These are phyloP conservation scores for Escovopsis sp. DNA, from an alignment of 2,329 filamentous ascomycete genomes.

Conservation along the genomic window DNA sequence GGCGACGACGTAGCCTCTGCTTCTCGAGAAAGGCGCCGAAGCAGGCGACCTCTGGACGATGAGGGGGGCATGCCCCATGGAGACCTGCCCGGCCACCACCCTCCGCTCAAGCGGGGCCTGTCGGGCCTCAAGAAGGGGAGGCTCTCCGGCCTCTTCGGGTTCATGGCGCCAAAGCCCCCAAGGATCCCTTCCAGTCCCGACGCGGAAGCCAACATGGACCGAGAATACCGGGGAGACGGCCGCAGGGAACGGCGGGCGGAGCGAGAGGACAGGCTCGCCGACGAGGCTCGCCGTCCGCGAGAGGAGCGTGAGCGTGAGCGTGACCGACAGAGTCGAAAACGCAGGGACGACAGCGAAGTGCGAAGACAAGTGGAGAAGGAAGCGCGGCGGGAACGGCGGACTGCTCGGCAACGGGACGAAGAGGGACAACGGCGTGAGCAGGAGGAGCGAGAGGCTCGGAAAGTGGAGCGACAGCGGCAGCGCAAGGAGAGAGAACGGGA, in stretches of 20 bases:
- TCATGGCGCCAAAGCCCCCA: conserved; percentile 31
- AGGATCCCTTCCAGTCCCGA: conserved; percentile 34
- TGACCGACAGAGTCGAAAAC: conserved; percentile 34
- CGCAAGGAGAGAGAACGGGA: conserved; percentile 32
- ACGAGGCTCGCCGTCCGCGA: conserved; percentile 41
- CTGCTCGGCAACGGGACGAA: conserved; percentile 32
- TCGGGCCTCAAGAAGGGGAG: conserved; percentile 35
- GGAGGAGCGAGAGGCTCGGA: conserved; percentile 33
- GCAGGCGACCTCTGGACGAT: conserved; percentile 21
- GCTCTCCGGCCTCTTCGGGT: conserved; percentile 44
- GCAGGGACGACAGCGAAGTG: conserved; percentile 42
- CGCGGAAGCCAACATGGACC: conserved; percentile 37
- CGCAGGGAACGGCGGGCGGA: conserved; percentile 45
- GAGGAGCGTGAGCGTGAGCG: conserved; percentile 42
- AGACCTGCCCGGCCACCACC: conserved; percentile 16
- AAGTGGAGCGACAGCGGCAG: conserved; percentile 33
- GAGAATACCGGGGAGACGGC: conserved; percentile 41
- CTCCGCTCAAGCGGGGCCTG: conserved; percentile 18
- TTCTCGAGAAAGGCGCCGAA: conserved; percentile 19
- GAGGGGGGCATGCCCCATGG: conserved; percentile 24
- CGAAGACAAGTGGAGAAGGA: conserved; percentile 40
- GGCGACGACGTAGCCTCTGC: conserved; percentile 20
- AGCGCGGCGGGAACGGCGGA: conserved; percentile 38
- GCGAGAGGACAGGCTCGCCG: conserved; percentile 20
- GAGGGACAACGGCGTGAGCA: conserved; percentile 31